Base-by-base conservation (phyloP, 2,329 filamentous ascomycete genomes). In the Chaetomiaceae sp. region DNA sequence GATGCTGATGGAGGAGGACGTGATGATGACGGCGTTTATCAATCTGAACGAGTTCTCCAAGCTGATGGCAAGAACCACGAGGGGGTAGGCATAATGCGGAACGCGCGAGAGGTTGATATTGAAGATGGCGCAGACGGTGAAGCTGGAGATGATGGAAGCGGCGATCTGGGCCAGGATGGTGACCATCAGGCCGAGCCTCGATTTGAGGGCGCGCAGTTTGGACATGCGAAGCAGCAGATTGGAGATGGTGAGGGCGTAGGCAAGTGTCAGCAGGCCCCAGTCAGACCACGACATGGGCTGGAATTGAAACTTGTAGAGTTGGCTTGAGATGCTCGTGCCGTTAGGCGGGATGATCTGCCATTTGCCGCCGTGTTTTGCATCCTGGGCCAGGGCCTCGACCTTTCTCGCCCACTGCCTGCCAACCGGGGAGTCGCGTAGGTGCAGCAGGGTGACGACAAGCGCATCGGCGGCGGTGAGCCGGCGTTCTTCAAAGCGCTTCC, bases 271-370 rank as follows among this genome's bases (percentile, higher is more conserved):
- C 34, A 84, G 71, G 20, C 82, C 61, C 44, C 82, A 79, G 63
- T 91, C 87, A 51, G 77, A 73, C 14, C 76, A 66, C 13, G 86
- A 88, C 60, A 91, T 81, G 7, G 87, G 87, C 25, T 81, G 82
- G 62, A 89, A 89, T 53, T 85, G 85, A 63, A 91, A 91, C 65
- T 91, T 85, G 63, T 89, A 90, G 1, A 89, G 73, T 49, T 83
- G 80, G 58, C 77, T 85, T 21, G 70, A 67, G 20, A 69, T 69
- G 30, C 77, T 73, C 17, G 68, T 69, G 8, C 80, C 82, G 56
- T 82, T 74, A 1, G 72, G 62, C 2, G 85, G 83, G 59, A 87
- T 87, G 2, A 88, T 71, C 16, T 78, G 76, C 82, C 86, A 89
- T 52, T 77, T 74, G 30, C 75, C 66, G 2, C 70, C 66, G 49